A percentile compares a stretch with the other conserved stretches of the same genome.
These are phyloP conservation scores for Vanderwaltozyma tropicalis DNA, from an alignment of 805 yeast species.

Conservation along the genomic window DNA sequence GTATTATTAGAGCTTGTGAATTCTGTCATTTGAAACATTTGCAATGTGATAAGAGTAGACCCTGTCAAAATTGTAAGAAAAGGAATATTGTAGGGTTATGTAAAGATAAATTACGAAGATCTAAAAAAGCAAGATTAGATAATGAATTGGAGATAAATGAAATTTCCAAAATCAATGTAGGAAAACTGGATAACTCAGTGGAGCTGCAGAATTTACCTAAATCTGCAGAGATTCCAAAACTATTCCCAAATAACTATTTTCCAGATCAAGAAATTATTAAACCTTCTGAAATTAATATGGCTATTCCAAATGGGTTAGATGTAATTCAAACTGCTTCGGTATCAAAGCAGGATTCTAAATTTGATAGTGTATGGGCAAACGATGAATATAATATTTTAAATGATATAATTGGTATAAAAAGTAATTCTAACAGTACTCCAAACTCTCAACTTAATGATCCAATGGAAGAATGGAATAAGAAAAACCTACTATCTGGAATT, in stretches of 20 bases:
- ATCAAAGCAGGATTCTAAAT: conserved; percentile 10
- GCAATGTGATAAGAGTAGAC: conserved; percentile 57
- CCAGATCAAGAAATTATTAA: no score
- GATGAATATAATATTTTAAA: conserved; percentile 19
- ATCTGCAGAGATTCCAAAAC: no score
- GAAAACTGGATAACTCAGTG: no score
- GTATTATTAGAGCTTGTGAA: conserved; percentile 58
- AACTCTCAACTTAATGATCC: background rate
- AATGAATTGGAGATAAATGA: no score
- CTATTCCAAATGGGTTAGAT: background rate
- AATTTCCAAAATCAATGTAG: no score
- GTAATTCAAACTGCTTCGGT: background rate
- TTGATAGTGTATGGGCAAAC: conserved; percentile 47
- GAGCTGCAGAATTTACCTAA: no score
- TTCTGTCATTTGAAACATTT: conserved; percentile 67
- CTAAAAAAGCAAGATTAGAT: background rate
- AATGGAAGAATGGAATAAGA: background rate
- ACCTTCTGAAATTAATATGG: background rate
- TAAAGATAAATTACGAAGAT: conserved; percentile 39
- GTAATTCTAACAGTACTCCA: background rate
- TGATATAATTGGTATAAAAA: conserved; percentile 7
- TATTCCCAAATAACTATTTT: no score
- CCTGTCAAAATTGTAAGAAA: conserved; percentile 62
- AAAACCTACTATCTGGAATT: background rate
- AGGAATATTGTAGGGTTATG: conserved; percentile 48